Base-by-base conservation (phyloP, 2,329 filamentous ascomycete species). In the Penicillium olsonii region DNA sequence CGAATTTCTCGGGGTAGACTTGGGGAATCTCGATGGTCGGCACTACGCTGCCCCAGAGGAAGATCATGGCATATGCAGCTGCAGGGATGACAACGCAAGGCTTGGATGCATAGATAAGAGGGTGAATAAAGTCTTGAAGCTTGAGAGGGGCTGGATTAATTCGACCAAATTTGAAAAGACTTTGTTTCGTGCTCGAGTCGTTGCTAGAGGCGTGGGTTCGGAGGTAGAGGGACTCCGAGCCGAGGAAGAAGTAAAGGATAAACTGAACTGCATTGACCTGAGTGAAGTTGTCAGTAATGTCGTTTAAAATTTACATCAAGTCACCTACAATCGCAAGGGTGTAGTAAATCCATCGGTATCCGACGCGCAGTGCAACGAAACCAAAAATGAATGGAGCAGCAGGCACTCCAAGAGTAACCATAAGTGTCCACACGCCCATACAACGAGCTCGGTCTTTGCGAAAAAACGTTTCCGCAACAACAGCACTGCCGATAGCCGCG, bases 21-120 rank as follows among this genome's bases (percentile, higher is more conserved):
- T 83, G 77, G 0, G 82, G 82, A 15, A 85, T 79, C 61, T 84
- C 81, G 27, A 85, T 78, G 0, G 80, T 81, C 40, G 78, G 67
- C 56, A 83, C 68, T 35, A 84, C 76, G 48, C 72, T 77, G 37
- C 68, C 75, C 62, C 79, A 83, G 2, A 78, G 69, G 64, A 85
- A 85, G 18, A 82, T 68, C 73, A 85, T 81, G 9, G 80, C 66
- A 59, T 85, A 84, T 1, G 78, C 74, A 3, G 71, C 65, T 0
- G 81, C 74, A 0, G 82, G 80, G 10, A 84, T 71, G 42, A 78
- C 51, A 19, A 84, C 74, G 33, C 72, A 77, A 0, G 75, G 70
- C 45, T 75, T 74, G 3, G 62, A 61, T 40, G 71, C 71, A 31
- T 83, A 71, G 27, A 68, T 62, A 26, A 79, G 63, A 0, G 82